phyloP scores from a whole-genome alignment of 768 basidiomycete genomes.

The Boletus sensibilis region DNA sequence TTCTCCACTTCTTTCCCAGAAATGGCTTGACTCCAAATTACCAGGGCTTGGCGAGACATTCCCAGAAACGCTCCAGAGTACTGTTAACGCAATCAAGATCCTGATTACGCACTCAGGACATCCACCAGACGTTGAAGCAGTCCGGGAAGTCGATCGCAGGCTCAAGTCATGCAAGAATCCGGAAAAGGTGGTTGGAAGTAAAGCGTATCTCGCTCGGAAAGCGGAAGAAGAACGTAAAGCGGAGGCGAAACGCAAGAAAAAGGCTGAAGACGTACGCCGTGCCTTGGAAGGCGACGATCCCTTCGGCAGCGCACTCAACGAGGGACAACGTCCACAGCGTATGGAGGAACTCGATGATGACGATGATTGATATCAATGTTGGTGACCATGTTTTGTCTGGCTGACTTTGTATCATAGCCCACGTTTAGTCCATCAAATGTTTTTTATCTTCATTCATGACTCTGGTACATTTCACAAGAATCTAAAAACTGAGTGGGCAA shows the following conservation, averaged over 20 bases:
- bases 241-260: constrained; percentile 65
- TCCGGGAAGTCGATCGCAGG: constrained; percentile 86
- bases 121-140: constrained; percentile 75
- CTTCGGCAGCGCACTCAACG: constrained; percentile 58
- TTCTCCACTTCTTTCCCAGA: constrained; percentile 53
- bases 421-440: neutral
- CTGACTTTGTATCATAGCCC: neutral
- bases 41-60: constrained; percentile 8
- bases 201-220: constrained; percentile 70
- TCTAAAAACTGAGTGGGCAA: no score
- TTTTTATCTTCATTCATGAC: neutral
- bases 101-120: constrained; percentile 55
- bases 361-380: constrained; percentile 37
- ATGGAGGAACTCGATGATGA: constrained; percentile 44
- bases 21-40: constrained; percentile 56
- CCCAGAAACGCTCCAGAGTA: constrained; percentile 26
- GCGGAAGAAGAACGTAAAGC: constrained; percentile 70
- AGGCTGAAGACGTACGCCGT: constrained; percentile 49
- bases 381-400: neutral
- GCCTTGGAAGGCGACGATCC: constrained; percentile 59
- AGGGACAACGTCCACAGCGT: constrained; percentile 28
- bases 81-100: constrained; percentile 47
- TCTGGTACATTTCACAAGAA: neutral
- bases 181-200: constrained; percentile 90
- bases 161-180: constrained; percentile 92